phyloP scores from a whole-genome alignment of 495 filamentous ascomycete species.

The Bacidia gigantensis region DNA sequence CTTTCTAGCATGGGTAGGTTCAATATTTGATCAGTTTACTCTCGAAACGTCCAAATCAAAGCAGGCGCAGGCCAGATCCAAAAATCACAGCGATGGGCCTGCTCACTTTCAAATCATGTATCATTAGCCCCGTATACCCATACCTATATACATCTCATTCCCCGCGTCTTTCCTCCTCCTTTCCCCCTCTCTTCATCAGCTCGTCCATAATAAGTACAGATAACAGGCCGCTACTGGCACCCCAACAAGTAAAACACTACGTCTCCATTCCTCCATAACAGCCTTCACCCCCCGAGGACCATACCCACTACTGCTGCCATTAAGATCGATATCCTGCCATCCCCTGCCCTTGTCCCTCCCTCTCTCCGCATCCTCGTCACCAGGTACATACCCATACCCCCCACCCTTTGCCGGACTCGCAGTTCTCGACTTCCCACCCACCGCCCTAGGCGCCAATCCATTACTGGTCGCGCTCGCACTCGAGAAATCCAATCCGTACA shows the following conservation, averaged over 20 bases:
- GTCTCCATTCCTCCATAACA: constrained; percentile 19
- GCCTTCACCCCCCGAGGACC: constrained; percentile 7
- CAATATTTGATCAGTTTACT: no score
- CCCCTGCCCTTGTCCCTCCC: constrained; percentile 2
- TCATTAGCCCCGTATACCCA: no score
- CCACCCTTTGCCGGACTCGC: constrained; percentile 15
- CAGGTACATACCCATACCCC: constrained; percentile 7
- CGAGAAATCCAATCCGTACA: no score
- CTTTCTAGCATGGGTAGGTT: no score
- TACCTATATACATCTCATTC: background rate
- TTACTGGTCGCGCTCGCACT: background rate
- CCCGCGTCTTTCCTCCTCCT: background rate
- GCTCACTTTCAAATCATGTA: no score
- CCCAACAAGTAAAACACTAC: constrained; percentile 28
- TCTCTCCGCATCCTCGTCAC: background rate
- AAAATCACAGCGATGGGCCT: no score
- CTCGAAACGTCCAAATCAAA: no score
- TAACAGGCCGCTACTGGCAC: constrained; percentile 35
- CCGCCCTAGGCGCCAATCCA: constrained; percentile 14
- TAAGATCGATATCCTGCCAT: constrained; percentile 10
- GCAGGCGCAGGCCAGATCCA: no score
- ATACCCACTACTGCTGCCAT: constrained; percentile 14
- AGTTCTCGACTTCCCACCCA: constrained; percentile 15
- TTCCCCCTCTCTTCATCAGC: constrained; percentile 20
- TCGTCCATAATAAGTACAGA: constrained; percentile 38